Conservation (phyloP, 2,329 filamentous ascomycete genomes). For the Sporothrix sp. region DNA sequence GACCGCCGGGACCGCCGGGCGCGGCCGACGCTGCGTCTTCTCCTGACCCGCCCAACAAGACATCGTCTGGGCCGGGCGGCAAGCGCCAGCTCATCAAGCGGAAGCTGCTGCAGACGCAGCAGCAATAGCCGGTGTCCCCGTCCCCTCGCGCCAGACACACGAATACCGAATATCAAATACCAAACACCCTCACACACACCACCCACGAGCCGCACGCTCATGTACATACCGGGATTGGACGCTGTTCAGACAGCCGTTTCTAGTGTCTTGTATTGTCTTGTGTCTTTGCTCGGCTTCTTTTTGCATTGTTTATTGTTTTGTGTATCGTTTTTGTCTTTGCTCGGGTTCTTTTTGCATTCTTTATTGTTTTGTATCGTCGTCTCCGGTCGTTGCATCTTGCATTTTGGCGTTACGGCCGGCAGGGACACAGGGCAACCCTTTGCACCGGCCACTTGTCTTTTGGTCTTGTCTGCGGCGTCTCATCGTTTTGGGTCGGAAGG, state of each 20-base stretch:
- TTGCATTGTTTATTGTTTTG: neutral
- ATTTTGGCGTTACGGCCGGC: neutral
- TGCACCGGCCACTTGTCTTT: neutral
- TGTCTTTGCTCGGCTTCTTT: too few species aligned
- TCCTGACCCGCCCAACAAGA: too few species aligned
- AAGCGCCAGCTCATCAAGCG: constrained; percentile 1
- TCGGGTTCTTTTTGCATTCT: neutral
- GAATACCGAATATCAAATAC: too few species aligned
- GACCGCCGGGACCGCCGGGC: neutral
- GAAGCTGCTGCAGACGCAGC: neutral
- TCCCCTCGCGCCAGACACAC: too few species aligned
- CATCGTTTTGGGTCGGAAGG: too few species aligned
- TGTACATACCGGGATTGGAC: too few species aligned
- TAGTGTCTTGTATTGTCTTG: too few species aligned
- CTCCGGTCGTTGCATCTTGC: neutral
- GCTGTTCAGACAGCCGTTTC: too few species aligned
- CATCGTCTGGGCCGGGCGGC: too few species aligned
- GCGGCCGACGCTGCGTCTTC: too few species aligned
- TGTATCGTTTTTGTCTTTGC: neutral
- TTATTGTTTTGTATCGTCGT: neutral
- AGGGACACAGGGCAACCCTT: neutral
- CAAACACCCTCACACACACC: neutral
- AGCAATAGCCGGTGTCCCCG: too few species aligned
- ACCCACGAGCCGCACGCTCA: neutral
- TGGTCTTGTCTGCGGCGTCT: too few species aligned